phyloP scores from a whole-genome alignment of 352 stramenopile genomes.

The Globisporangium acanthophoron region DNA sequence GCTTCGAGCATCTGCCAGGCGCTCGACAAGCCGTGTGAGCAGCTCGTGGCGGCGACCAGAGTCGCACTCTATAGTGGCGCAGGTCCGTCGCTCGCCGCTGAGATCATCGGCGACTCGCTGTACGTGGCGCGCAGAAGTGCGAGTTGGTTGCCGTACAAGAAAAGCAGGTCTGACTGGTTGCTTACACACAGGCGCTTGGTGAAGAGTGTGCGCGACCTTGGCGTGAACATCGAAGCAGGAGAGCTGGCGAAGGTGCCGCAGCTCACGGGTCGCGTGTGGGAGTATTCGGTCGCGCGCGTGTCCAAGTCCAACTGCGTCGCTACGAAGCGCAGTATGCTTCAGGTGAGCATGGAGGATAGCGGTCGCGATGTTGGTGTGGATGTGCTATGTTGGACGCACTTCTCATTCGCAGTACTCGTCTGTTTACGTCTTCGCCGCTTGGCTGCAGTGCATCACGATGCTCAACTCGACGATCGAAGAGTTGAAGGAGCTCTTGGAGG shows the following conservation, averaged over 20 bases:
- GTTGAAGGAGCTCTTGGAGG: slow-evolving; percentile 64
- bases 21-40: slow-evolving; percentile 71
- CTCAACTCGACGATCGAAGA: slow-evolving; percentile 80
- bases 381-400: background rate
- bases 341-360: slow-evolving; percentile 25
- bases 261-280: slow-evolving; percentile 79
- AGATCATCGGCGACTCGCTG: slow-evolving; percentile 67
- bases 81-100: slow-evolving; percentile 65
- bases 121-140: slow-evolving; percentile 17
- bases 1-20: slow-evolving; percentile 72
- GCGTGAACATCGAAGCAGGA: slow-evolving; percentile 30
- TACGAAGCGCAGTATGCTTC: slow-evolving; percentile 82
- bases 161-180: background rate
- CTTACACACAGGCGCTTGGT: slow-evolving; percentile 51
- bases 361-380: background rate
- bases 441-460: slow-evolving; percentile 59
- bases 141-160: background rate
- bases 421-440: background rate
- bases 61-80: slow-evolving; percentile 76
- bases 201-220: slow-evolving; percentile 65
- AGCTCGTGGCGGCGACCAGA: slow-evolving; percentile 68
- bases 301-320: slow-evolving; percentile 86
- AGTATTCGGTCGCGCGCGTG: slow-evolving; percentile 56
- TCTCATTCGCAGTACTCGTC: background rate
- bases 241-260: slow-evolving; percentile 58